Evolutionary conservation across 2,329 filamentous ascomycete species (phyloP), one percentile per base, ranked within the genome.

Genomic region (Neonectria coccinea): DNA sequence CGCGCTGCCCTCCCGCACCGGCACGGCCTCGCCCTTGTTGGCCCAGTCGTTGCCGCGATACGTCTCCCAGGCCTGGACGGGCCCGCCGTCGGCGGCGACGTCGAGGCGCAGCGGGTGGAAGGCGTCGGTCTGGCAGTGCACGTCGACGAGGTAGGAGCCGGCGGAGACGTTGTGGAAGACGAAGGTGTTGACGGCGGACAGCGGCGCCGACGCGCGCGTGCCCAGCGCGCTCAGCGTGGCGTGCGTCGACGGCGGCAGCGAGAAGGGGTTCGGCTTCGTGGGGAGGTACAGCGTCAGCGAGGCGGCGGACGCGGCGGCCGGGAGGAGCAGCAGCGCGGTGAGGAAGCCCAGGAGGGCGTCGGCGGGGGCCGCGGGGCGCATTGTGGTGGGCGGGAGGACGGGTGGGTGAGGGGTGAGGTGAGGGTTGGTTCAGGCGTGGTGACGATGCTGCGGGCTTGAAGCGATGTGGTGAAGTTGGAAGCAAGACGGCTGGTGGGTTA

Each of bases 41-140:
- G 85, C 89, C 94, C 95, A 97, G 71, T 96, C 92, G 73, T 97
- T 95, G 0, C 93, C 94, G 52, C 93, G 85, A 77, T 90, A 97
- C 27, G 93, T 97, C 83, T 95, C 92, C 91, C 92, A 96, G 29
- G 89, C 89, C 45, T 85, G 81, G 3, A 93, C 83, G 70, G 80
- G 77, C 22, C 79, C 76, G 56, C 68, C 72, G 2, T 74, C 68
- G 11, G 50, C 54, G 33, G n/a, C 71, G 18, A 96, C 87, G 75
- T 98, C 96, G 31, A 98, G 86, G 48, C 95, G 86, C 77, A 97
- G 83, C 11, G 93, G 92, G 71, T 89, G 87, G 77, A 97, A 98
- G 57, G 85, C 85, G 78, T 91, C 89, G 60, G 92, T 91, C 29
- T 87, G 82, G 76, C 89, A 91, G 80, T 94, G 89, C 53, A 98